Base-by-base conservation (phyloP, 2,329 filamentous ascomycete genomes). In the Phialemoniopsis sp. region DNA sequence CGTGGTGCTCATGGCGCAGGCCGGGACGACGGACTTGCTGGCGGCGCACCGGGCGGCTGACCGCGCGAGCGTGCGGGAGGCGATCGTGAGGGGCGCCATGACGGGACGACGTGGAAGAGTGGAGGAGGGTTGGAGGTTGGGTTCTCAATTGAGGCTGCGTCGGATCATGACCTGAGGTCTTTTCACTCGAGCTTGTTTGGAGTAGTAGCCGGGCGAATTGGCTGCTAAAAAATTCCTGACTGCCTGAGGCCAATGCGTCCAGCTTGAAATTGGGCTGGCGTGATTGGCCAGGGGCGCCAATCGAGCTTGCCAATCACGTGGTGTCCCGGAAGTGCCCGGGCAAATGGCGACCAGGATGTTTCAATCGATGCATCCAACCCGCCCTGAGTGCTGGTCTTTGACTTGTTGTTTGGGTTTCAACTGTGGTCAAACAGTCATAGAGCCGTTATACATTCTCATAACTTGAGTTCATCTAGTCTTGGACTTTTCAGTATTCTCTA, bases 41-140 rank as follows among this genome's bases (percentile, higher is more conserved):
- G 17, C 32, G 40, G 36, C 40, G 33, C 41, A 47, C 45, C 44
- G 42, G 40, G 50, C 34, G 35, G 56, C 49, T 41, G 59, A 54
- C 66, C 84, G 84, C 72, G 86, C 72, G 62, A 87, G 74, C 58
- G 79, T 72, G 67, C 80, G 80, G 63, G 85, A 80, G 61, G 80
- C 76, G 62, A 76, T 74, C 59, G 80, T 57, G 65, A 89, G 77
- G 63, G 80, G 72, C 66, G 81, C 80, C 82, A 87, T 87, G 57
- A 29, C 41, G 49, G 31, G 47, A 40, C 41, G 38, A 46, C 45
- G 42, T 46, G 41, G 37, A 34, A 46, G 36, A 43, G 45, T 50
- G 54, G 39, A 33, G 47, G 42, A 47, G 56, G 51, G 53, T 54
- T 50, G 42, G 50, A 40, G 39, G 57, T 47, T 44, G 49, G 49